Conservation (phyloP, 306 rosid species). For the Arachis stenosperma region DNA sequence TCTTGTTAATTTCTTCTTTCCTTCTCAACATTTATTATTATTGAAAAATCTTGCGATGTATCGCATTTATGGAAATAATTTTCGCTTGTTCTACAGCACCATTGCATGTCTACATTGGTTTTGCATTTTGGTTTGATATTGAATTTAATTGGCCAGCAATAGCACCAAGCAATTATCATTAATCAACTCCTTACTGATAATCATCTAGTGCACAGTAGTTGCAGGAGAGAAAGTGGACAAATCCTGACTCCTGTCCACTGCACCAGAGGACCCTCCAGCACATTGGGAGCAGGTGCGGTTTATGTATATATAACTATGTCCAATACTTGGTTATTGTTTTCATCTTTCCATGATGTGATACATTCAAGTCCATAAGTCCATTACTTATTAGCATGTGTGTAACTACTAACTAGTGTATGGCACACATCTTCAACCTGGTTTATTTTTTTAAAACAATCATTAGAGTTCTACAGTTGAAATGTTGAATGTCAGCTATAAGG, state of each 20-base stretch:
- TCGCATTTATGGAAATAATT: conserved; percentile 15
- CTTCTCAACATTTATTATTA: neutral
- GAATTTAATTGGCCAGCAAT: conserved; percentile 78
- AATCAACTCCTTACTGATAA: conserved; percentile 45
- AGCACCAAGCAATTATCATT: conserved; percentile 49
- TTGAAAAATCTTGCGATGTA: no score
- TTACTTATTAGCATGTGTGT: neutral
- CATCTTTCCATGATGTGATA: neutral
- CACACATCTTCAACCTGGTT: no score
- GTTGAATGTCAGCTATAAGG: no score
- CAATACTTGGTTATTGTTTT: conserved; percentile 28
- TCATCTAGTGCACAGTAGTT: conserved; percentile 64
- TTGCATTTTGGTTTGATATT: conserved; percentile 99
- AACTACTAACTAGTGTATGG: no score
- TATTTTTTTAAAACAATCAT: no score
- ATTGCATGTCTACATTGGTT: conserved; percentile 64
- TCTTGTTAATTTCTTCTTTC: conserved; percentile 12
- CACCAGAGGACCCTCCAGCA: conserved; percentile 99
- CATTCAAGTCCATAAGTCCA: conserved; percentile 7
- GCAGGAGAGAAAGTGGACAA: conserved; percentile 70
- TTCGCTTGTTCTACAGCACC: conserved; percentile 71
- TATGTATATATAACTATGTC: conserved; percentile 17
- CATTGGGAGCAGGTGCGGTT: conserved; percentile 96
- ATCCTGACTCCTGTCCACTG: conserved; percentile 84
- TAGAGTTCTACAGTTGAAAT: no score